Conservation (phyloP, 2,329 filamentous ascomycete species). For the Botryotinia calthae region DNA sequence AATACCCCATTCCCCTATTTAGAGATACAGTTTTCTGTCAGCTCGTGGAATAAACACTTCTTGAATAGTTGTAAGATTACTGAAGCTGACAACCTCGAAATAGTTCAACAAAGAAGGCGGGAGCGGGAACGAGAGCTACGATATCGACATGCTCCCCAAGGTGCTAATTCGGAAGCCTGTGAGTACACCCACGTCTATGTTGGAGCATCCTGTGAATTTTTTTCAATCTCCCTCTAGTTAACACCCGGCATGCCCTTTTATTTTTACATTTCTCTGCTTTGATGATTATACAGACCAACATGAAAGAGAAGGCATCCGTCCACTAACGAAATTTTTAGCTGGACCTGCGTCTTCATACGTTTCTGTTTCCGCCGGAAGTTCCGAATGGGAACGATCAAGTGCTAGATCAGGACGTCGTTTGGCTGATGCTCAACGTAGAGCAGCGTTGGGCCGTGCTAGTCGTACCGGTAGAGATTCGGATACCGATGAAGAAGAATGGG, state of each 20-base stretch:
- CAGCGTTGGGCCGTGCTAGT: neutral
- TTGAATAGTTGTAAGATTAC: neutral
- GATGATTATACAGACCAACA: neutral
- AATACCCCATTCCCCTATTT: neutral
- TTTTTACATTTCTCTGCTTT: neutral
- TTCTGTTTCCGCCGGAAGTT: neutral
- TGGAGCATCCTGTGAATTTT: neutral
- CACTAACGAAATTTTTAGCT: neutral
- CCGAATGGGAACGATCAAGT: constrained; percentile 1
- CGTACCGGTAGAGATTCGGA: neutral
- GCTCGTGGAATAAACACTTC: neutral
- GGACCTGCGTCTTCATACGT: neutral
- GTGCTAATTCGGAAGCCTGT: neutral
- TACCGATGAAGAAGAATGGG: neutral
- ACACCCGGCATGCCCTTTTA: neutral
- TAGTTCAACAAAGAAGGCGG: neutral
- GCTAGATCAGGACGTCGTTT: neutral
- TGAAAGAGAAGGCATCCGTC: neutral
- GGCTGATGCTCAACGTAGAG: neutral
- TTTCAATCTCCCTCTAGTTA: neutral
- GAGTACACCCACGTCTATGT: neutral
- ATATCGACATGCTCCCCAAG: neutral
- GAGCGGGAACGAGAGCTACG: neutral
- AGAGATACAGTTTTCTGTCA: neutral
- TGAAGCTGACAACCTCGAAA: constrained; percentile 1